Conservation (phyloP, 176 grass and related monocot genomes). For the Cenchrus americanus region DNA sequence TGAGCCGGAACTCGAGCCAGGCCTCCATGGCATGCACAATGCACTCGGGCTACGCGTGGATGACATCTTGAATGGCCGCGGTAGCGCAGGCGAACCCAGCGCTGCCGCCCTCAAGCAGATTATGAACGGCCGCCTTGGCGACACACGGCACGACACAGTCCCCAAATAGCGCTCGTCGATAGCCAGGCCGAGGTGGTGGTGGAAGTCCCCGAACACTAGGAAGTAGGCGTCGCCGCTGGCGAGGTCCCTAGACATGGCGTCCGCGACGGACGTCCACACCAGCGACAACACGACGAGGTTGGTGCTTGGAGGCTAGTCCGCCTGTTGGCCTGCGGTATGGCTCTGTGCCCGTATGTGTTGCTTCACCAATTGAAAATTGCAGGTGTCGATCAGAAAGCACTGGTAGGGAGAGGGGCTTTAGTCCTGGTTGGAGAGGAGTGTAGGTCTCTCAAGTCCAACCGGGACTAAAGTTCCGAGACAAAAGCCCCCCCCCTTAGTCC, state of each 20-base stretch:
- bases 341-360: not conserved
- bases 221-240: conserved; percentile 7
- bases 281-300: conserved; percentile 34
- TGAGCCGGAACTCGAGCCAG: not conserved
- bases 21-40: not conserved
- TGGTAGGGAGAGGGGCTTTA: too few species aligned
- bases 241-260: not conserved
- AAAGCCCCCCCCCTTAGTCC: too few species aligned
- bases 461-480: too few species aligned
- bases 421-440: too few species aligned
- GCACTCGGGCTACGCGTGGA: conserved; percentile 5
- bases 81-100: not conserved
- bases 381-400: not conserved
- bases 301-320: not conserved
- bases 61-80: conserved; percentile 11
- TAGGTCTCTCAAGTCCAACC: too few species aligned
- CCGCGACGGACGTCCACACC: conserved; percentile 38
- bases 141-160: conserved; percentile 43
- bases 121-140: not conserved
- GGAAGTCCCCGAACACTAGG: conserved; percentile 16
- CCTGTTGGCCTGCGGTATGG: not conserved
- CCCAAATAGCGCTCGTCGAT: conserved; percentile 44
- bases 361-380: conserved; percentile 24
- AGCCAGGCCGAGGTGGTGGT: conserved; percentile 7
- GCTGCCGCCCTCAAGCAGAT: conserved; percentile 6